Evolutionary conservation across 148 eudicot genomes (phyloP), one percentile per base, ranked within the genome.

Genomic region (Persicaria maculosa): DNA sequence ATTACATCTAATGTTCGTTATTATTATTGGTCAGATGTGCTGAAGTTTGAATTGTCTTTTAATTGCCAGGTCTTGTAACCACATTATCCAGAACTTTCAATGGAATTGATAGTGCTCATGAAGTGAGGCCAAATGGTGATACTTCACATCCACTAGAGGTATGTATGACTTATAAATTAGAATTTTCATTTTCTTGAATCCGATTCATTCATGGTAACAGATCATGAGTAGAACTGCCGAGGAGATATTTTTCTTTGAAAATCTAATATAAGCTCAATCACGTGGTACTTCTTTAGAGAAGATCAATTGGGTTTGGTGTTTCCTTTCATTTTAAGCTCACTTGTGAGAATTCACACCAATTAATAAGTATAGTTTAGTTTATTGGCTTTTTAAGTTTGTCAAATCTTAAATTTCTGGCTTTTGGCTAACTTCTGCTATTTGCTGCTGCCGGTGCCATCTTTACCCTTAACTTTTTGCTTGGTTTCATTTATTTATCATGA

Each of bases 21-120:
- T 31, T 31, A 31, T 2, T 31, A 31, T 31, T 31, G 40, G 40
- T 31, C 40, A 31, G 40, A 31, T 71, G 73, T 71, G 46, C 70
- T 65, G 70, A 65, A 65, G 47, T 17, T 65, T 65, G 47, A 36
- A 7, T 12, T 65, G 70, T 65, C 70, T 12, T 65, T 12, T 40
- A 65, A 65, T 36, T 43, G 17, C 43, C 31, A 65, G 70, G 70
- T 65, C 46, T 11, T 65, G 46, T 45, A 36, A 36, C 45, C 44
- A 17, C 70, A 10, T 46, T 40, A 43, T 71, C 73, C 19, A 19
- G 54, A 71, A 25, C 54, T 47, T 71, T 25, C 73, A 71, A 71
- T 71, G 73, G 36, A 17, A 20, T 15, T 65, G 70, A 71, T 17
- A 71, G n/a, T 46, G 73, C 73, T 17, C 73, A 20, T 69, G 50